Conservation (phyloP, 805 yeast genomes). For the Candida chauliodis region DNA sequence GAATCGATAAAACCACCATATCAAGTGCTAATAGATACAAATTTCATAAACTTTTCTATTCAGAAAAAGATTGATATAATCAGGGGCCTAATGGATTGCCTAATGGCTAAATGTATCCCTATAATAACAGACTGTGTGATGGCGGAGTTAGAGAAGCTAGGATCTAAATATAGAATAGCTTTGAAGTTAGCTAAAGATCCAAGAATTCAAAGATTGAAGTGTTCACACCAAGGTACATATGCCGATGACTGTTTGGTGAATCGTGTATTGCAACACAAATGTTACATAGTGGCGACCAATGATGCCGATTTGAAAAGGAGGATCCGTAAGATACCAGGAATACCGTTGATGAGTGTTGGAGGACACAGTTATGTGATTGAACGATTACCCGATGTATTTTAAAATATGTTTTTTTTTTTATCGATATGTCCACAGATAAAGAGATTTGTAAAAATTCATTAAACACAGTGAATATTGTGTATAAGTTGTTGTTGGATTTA, state of each 20-base stretch:
- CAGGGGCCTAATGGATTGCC: constrained; percentile 95
- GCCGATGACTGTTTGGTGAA: constrained; percentile 97
- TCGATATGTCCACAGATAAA: too few relatives aligned
- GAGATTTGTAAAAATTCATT: too few relatives aligned
- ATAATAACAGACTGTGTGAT: constrained; percentile 95
- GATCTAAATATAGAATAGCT: constrained; percentile 93
- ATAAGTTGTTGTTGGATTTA: constrained; percentile 1
- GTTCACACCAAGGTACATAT: constrained; percentile 93
- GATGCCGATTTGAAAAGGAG: constrained; percentile 96
- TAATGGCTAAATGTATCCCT: constrained; percentile 93
- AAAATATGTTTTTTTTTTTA: constrained; percentile 8
- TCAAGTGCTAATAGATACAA: constrained; percentile 93
- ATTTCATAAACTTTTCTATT: constrained; percentile 93
- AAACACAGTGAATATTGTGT: not conserved
- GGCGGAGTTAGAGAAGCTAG: constrained; percentile 96
- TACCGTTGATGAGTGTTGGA: constrained; percentile 96
- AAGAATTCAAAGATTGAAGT: constrained; percentile 77
- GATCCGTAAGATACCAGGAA: constrained; percentile 94
- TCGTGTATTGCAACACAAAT: constrained; percentile 92
- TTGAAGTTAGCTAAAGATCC: constrained; percentile 91
- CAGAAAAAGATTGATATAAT: constrained; percentile 93
- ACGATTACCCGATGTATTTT: constrained; percentile 91
- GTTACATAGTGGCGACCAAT: constrained; percentile 95
- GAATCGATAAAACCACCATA: constrained; percentile 97
- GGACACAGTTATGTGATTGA: constrained; percentile 89